Evolutionary conservation across 1,284 basidiomycete genomes (phyloP), one percentile per base, ranked within the genome.

Genomic region (Apiotrichum sp.): DNA sequence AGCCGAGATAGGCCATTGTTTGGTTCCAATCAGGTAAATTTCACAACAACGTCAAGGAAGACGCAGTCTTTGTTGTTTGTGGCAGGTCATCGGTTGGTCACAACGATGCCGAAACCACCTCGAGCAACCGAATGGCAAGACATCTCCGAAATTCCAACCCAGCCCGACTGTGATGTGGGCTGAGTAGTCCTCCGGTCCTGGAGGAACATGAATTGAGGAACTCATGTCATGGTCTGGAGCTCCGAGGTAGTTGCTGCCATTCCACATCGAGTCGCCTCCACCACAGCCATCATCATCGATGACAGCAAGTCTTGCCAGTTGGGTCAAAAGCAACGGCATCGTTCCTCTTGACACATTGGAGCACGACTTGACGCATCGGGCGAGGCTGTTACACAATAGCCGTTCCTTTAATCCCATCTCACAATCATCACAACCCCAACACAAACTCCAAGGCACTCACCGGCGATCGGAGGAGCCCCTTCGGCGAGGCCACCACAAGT

Each of bases 401-500:
- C n/a, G 40, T 41, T 16, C 40, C 40, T 41, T 41, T 14, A 6
- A 41, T 14, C 13, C 40, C 40, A 41, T 14, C 8, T 9, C n/a
- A 6, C 40, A 9, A 41, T 35, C 33, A 54, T 39, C 41, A 29
- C 43, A 13, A 44, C 31, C n/a, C 31, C 32, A 7, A 3, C 14
- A 34, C 34, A 47, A 4, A 34, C 33, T 9, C 4, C 6, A 46
- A 33, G 36, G 31, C 5, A 79, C 85, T 41, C 69, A 91, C 89
- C 8, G 88, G 80, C 35, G 89, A 80, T 33, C 91, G 82, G 7
- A 93, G 78, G 9, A 93, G 77, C 1, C 84, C 86, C 68, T 93
- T 93, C 0, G 91, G 91, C 4, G 83, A 86, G 13, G 88, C 87
- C 8, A 93, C 82, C 39, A 93, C 79, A 46, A 93, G 78, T 0